phyloP scores from a whole-genome alignment of 345 rosid genomes.

The Heritiera littoralis region DNA sequence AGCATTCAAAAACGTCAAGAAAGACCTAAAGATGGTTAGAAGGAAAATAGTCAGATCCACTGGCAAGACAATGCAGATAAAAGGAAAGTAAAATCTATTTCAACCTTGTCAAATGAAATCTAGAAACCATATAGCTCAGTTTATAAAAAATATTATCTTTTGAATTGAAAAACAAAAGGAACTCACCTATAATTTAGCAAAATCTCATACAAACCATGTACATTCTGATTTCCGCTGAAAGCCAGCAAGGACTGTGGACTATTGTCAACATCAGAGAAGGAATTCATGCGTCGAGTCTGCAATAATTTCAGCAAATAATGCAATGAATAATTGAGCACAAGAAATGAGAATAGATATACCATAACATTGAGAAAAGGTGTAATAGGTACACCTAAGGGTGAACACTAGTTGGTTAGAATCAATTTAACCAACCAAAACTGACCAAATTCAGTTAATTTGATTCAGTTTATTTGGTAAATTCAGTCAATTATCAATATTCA shows the following conservation, averaged over 20 bases:
- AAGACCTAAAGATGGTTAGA: conserved; percentile 54
- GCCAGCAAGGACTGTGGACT: conserved; percentile 84
- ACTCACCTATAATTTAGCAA: conserved; percentile 82
- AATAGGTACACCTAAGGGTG: neutral
- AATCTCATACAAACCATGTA: conserved; percentile 83
- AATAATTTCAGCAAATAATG: conserved; percentile 32
- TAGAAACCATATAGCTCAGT: conserved; percentile 1
- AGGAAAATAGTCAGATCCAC: conserved; percentile 24
- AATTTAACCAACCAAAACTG: neutral
- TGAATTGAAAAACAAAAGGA: neutral
- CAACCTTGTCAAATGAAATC: neutral
- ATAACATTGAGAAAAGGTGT: neutral
- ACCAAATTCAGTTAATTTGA: neutral
- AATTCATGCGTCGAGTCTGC: conserved; percentile 66
- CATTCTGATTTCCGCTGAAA: conserved; percentile 56
- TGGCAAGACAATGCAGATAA: conserved; percentile 12
- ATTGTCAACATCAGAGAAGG: conserved; percentile 68
- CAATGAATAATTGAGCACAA: conserved; percentile 12
- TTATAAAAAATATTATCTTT: neutral
- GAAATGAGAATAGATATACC: neutral
- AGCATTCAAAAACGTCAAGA: conserved; percentile 59
- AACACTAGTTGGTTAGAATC: neutral
- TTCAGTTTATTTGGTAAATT: neutral
- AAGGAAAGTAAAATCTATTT: neutral
- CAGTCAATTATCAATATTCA: too few relatives aligned